phyloP scores from a whole-genome alignment of 306 rosid genomes.

The Alnus rubra region DNA sequence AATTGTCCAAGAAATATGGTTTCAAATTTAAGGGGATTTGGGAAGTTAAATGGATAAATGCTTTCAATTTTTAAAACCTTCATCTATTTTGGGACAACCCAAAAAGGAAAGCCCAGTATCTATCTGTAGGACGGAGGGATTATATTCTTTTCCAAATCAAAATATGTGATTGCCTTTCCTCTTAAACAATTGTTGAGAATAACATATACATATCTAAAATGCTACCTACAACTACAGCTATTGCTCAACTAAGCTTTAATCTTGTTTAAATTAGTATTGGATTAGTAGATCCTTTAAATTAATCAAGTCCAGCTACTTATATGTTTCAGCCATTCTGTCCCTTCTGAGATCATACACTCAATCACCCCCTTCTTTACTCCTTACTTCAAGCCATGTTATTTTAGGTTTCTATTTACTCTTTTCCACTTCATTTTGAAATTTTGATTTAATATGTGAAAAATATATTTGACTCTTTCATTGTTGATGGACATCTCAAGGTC shows the following conservation, averaged over 20 bases:
- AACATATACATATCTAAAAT: not conserved
- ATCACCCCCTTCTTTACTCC: not conserved
- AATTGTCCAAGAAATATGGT: not conserved
- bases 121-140: too few species aligned
- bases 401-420: not conserved
- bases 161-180: not conserved
- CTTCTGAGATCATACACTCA: not conserved
- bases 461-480: not conserved
- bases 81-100: not conserved
- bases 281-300: not conserved
- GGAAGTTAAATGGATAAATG: not conserved
- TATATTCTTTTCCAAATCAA: not conserved
- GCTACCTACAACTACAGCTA: not conserved
- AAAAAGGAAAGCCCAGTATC: not conserved
- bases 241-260: not conserved
- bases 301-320: not conserved
- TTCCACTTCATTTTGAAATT: not conserved
- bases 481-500: not conserved
- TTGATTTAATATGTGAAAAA: not conserved
- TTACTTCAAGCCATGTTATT: not conserved
- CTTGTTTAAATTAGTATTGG: not conserved
- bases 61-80: not conserved
- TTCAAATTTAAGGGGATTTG: too few species aligned
- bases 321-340: not conserved
- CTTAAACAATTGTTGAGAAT: not conserved